Conservation (phyloP, 2,329 filamentous ascomycete species). For the Samsoniella hepiali region DNA sequence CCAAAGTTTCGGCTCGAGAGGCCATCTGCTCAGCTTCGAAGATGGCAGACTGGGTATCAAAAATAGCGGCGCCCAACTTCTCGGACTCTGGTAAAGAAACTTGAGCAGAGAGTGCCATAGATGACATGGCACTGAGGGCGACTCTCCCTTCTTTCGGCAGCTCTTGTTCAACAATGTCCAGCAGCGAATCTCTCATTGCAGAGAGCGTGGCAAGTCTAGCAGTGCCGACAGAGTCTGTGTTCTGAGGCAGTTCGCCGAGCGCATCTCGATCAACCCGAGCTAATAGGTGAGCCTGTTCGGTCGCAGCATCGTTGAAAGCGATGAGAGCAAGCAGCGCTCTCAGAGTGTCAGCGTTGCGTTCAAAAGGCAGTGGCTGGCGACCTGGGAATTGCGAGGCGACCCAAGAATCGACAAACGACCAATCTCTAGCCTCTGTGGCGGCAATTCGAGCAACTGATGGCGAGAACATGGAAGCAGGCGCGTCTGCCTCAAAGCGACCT, state of each 20-base stretch:
- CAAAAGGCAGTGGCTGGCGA: conserved; percentile 66
- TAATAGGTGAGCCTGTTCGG: conserved; percentile 63
- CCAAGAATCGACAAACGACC: conserved; percentile 85
- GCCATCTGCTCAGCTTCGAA: conserved; percentile 54
- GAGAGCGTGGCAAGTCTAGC: conserved; percentile 23
- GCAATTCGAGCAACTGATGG: conserved; percentile 69
- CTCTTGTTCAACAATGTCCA: conserved; percentile 51
- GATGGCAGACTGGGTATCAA: conserved; percentile 53
- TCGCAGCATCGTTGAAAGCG: conserved; percentile 71
- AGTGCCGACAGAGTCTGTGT: conserved; percentile 28
- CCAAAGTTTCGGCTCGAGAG: conserved; percentile 54
- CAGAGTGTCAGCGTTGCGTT: conserved; percentile 82
- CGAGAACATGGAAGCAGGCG: conserved; percentile 59
- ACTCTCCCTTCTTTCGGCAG: conserved; percentile 53
- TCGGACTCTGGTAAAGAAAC: conserved; percentile 47
- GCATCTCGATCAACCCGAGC: conserved; percentile 58
- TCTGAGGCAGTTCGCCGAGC: conserved; percentile 48
- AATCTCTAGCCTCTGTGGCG: conserved; percentile 82
- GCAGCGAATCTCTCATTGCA: conserved; percentile 37
- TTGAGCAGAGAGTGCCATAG: conserved; percentile 48
- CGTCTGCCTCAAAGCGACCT: conserved; percentile 18
- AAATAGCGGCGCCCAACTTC: conserved; percentile 49
- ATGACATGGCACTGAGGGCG: conserved; percentile 57
- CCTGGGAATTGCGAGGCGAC: conserved; percentile 66
- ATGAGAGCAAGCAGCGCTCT: conserved; percentile 71